Conservation (phyloP, 1,284 basidiomycete species). For the Sporisorium exsertum region DNA sequence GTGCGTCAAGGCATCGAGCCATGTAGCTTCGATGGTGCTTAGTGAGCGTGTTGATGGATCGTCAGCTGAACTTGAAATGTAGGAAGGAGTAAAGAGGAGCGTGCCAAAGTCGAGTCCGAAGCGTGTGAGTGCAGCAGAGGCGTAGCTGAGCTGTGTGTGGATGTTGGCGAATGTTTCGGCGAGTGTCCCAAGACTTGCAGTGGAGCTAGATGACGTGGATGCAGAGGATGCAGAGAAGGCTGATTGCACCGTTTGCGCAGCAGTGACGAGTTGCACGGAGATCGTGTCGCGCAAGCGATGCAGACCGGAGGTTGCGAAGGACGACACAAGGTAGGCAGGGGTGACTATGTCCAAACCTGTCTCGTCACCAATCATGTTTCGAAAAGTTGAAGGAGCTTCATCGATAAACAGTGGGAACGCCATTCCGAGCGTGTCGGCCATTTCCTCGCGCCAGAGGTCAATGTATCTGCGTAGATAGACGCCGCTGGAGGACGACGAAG, state of each 20-base stretch:
- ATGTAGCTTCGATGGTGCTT: slow-evolving; percentile 20
- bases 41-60: neutral
- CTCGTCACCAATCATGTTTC: too few relatives aligned
- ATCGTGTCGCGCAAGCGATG: slow-evolving; percentile 24
- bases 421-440: slow-evolving; percentile 90
- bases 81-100: slow-evolving; percentile 20
- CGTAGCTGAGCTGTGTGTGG: slow-evolving; percentile 48
- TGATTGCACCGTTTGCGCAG: neutral
- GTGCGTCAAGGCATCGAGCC: slow-evolving; percentile 20
- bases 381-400: slow-evolving; percentile 60
- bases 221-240: neutral
- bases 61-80: too few relatives aligned
- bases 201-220: slow-evolving; percentile 1
- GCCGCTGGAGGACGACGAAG: slow-evolving; percentile 29
- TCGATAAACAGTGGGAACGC: slow-evolving; percentile 90
- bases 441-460: slow-evolving; percentile 89
- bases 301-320: slow-evolving; percentile 30
- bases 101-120: slow-evolving; percentile 49
- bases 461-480: slow-evolving; percentile 75
- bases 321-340: slow-evolving; percentile 38
- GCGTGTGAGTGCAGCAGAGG: slow-evolving; percentile 31
- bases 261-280: slow-evolving; percentile 14
- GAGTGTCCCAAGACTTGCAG: slow-evolving; percentile 18
- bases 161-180: slow-evolving; percentile 32
- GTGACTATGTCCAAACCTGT: slow-evolving; percentile 13